phyloP scores from a whole-genome alignment of 2,329 filamentous ascomycete species.

The Neonectria neomacrospora region DNA sequence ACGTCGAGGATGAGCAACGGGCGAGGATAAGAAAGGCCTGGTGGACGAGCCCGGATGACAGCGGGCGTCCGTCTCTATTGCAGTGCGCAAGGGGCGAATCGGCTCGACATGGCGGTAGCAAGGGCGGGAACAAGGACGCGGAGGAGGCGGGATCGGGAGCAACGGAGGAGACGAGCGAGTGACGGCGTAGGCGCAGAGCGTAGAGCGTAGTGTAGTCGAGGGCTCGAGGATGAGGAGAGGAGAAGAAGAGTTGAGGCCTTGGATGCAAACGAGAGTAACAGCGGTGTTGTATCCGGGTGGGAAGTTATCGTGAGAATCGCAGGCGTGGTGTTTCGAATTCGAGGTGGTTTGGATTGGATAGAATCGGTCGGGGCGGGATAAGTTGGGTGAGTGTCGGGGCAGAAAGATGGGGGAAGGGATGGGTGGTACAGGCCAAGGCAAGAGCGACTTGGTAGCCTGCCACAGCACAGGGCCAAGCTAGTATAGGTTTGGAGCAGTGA shows the following conservation, averaged over 20 bases:
- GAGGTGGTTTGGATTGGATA: conserved; percentile 32
- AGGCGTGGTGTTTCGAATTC: conserved; percentile 40
- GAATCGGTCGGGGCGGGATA: conserved; percentile 36
- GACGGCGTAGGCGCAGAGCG: conserved; percentile 18
- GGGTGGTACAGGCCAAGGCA: conserved; percentile 37
- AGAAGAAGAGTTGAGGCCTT: conserved; percentile 1
- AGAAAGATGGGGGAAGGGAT: conserved; percentile 40
- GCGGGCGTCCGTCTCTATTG: conserved; percentile 50
- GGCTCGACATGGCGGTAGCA: conserved; percentile 47
- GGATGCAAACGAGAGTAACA: conserved; percentile 17
- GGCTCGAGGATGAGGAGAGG: background rate
- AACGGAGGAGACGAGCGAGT: conserved; percentile 20
- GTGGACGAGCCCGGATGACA: conserved; percentile 45
- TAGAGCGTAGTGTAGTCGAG: conserved; percentile 7
- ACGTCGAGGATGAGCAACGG: conserved; percentile 31
- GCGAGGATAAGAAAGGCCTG: conserved; percentile 37
- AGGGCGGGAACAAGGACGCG: conserved; percentile 27
- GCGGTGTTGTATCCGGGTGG: conserved; percentile 25
- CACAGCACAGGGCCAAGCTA: conserved; percentile 24
- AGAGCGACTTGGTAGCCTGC: conserved; percentile 24
- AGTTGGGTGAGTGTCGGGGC: conserved; percentile 35
- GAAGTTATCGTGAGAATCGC: conserved; percentile 39
- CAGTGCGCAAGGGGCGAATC: conserved; percentile 40
- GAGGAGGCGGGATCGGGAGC: conserved; percentile 32
- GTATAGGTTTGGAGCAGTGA: conserved; percentile 26